Conservation (phyloP, 257 asterid species). For the Catharanthus roseus region DNA sequence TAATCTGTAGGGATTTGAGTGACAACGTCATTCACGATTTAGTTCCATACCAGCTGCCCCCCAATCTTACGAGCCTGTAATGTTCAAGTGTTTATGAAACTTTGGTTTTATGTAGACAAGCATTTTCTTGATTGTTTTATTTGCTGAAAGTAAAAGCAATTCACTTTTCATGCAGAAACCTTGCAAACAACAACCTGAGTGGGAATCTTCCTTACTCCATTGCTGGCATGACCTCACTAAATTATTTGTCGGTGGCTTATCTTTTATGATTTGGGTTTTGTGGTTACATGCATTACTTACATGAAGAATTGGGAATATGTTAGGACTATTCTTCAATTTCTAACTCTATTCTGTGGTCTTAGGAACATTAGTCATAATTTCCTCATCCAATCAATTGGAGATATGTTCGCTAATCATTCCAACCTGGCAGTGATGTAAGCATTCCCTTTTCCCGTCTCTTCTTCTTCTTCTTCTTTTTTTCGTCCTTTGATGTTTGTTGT, state of each 20-base stretch:
- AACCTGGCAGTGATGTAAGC: constrained; percentile 64
- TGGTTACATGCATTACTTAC: neutral
- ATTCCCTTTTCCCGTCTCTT: constrained; percentile 7
- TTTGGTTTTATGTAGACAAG: constrained; percentile 16
- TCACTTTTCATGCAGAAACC: constrained; percentile 57
- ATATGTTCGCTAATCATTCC: constrained; percentile 69
- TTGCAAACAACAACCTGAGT: constrained; percentile 72
- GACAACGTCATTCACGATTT: constrained; percentile 65
- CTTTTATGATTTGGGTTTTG: neutral
- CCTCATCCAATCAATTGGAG: constrained; percentile 73
- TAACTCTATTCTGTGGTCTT: constrained; percentile 21
- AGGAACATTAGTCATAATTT: constrained; percentile 79
- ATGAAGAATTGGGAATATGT: neutral
- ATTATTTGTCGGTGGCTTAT: constrained; percentile 62
- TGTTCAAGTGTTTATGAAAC: constrained; percentile 18
- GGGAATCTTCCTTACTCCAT: constrained; percentile 84
- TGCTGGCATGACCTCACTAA: constrained; percentile 46
- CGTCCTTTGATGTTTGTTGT: neutral
- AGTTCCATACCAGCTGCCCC: constrained; percentile 83
- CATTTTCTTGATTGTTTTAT: constrained; percentile 9
- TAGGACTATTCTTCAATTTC: constrained; percentile 20
- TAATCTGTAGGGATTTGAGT: constrained; percentile 76
- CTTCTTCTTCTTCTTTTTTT: neutral
- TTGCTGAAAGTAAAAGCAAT: constrained; percentile 10
- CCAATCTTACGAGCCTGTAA: constrained; percentile 86